Evolutionary conservation across 768 basidiomycete species (phyloP).

Genomic region (Boletellus ananas): DNA sequence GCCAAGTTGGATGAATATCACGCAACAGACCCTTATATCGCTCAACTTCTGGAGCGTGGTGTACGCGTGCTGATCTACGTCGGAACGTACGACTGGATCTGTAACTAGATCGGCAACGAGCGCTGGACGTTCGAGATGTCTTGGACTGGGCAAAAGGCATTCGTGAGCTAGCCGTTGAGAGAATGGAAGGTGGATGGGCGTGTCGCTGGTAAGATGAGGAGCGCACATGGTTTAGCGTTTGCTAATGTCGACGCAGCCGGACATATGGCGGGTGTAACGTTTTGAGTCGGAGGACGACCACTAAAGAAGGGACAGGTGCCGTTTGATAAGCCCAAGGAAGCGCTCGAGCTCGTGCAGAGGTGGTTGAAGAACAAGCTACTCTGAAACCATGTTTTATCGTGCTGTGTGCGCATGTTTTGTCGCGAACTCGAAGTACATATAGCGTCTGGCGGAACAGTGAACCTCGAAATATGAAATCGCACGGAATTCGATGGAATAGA

Average conservation of each 20-base stretch:
- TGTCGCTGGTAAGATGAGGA: constrained; percentile 51
- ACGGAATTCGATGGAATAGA: neutral
- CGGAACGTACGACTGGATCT: constrained; percentile 76
- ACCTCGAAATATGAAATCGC: neutral
- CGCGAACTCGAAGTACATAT: neutral
- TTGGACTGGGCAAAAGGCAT: constrained; percentile 58
- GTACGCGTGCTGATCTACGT: constrained; percentile 73
- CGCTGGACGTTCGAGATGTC: constrained; percentile 64
- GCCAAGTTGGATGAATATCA: constrained; percentile 33
- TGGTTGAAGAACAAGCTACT: constrained; percentile 35
- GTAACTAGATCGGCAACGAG: constrained; percentile 75
- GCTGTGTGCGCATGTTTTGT: neutral
- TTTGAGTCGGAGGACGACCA: neutral
- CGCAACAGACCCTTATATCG: constrained; percentile 33
- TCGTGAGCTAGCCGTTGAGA: constrained; percentile 41
- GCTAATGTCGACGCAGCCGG: constrained; percentile 61
- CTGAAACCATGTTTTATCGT: neutral
- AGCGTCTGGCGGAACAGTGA: neutral
- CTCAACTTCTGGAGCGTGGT: constrained; percentile 66
- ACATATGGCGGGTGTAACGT: constrained; percentile 52
- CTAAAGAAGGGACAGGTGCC: constrained; percentile 38
- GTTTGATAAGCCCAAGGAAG: constrained; percentile 54
- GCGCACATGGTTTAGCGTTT: constrained; percentile 55
- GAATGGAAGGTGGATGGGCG: constrained; percentile 54
- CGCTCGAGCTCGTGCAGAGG: constrained; percentile 42